phyloP scores from a whole-genome alignment of 192 early-diverging fungal species.

The Gonapodya sp. region DNA sequence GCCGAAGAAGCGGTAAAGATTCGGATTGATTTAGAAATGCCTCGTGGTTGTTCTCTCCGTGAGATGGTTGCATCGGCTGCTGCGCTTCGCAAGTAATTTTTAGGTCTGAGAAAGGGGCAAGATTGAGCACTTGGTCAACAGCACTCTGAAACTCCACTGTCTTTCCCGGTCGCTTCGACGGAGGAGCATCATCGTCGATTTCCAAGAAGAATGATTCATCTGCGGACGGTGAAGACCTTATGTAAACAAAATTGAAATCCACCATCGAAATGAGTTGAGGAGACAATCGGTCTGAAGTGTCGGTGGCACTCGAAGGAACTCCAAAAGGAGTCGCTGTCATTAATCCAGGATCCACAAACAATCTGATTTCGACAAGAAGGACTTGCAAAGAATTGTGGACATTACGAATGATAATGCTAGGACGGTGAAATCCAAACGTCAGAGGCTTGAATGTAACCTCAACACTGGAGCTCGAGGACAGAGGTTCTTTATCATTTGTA shows the following conservation, averaged over 20 bases:
- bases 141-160: neutral
- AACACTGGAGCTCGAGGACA: constrained; percentile 25
- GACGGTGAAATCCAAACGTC: constrained; percentile 48
- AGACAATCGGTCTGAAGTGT: neutral
- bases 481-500: constrained; percentile 4
- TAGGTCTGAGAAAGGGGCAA: neutral
- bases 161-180: neutral
- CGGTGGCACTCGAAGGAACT: neutral
- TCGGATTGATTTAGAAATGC: neutral
- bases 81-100: neutral
- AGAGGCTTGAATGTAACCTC: constrained; percentile 44
- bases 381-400: constrained; percentile 55
- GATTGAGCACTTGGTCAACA: neutral
- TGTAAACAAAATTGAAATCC: neutral
- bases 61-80: neutral
- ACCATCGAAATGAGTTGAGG: neutral
- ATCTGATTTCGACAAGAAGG: constrained; percentile 49
- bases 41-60: neutral
- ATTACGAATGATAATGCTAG: constrained; percentile 58
- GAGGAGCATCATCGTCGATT: no score
- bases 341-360: constrained; percentile 53
- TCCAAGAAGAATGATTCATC: no score
- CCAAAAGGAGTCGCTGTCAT: neutral
- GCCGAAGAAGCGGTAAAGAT: neutral
- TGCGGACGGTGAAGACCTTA: neutral